Percentiles rank a stretch among this genome's conserved stretches.
phyloP scores from a whole-genome alignment of 2,329 filamentous ascomycete genomes.

The Chaetomium globosum region DNA sequence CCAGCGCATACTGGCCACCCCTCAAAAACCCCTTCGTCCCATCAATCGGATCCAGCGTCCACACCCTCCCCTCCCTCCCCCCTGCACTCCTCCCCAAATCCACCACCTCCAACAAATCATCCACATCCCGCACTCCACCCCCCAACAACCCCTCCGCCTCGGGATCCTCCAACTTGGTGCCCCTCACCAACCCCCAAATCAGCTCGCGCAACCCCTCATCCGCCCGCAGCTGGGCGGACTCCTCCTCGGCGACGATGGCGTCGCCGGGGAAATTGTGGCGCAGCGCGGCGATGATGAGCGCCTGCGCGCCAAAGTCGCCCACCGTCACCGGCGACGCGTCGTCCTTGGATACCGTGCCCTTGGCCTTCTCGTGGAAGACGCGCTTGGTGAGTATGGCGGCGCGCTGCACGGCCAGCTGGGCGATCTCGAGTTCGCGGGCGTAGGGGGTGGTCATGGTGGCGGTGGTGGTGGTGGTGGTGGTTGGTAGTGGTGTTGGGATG shows the following conservation, averaged over 20 bases:
- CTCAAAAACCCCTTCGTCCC: conserved; percentile 96
- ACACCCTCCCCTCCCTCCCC: conserved; percentile 76
- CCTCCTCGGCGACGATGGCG: conserved; percentile 60
- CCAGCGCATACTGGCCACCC: conserved; percentile 96
- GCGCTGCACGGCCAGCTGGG: conserved; percentile 81
- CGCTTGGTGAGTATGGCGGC: conserved; percentile 55
- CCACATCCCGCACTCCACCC: conserved; percentile 62
- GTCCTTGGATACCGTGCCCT: conserved; percentile 34
- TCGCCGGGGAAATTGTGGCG: conserved; percentile 56
- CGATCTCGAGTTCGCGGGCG: conserved; percentile 73
- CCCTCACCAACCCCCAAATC: conserved; percentile 53
- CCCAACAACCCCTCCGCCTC: conserved; percentile 67
- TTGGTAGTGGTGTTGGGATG: background rate
- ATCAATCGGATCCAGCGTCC: conserved; percentile 96
- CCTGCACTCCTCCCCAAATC: conserved; percentile 71
- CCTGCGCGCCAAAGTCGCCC: conserved; percentile 63
- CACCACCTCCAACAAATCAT: conserved; percentile 68
- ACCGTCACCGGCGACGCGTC: conserved; percentile 54
- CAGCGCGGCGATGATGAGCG: conserved; percentile 56
- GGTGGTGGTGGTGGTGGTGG: background rate
- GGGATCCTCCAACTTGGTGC: conserved; percentile 66
- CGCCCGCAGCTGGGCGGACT: conserved; percentile 50
- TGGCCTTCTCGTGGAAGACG: conserved; percentile 44
- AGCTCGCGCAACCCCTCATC: conserved; percentile 49
- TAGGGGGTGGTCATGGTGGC: conserved; percentile 48